Evolutionary conservation across 306 rosid species (phyloP).

Genomic region (Betula pendula): DNA sequence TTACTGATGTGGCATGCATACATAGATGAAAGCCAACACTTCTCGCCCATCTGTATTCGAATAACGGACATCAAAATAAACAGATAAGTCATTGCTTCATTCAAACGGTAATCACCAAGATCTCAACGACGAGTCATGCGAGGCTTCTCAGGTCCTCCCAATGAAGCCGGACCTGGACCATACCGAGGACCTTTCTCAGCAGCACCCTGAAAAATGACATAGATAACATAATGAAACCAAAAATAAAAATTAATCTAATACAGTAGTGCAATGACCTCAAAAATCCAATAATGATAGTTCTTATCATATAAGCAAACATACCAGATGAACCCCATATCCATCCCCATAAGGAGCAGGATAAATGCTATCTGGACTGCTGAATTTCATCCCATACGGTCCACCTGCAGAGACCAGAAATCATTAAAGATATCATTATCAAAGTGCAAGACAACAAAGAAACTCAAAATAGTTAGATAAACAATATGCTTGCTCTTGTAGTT

Average conservation of each 20-base stretch:
- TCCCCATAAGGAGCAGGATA: constrained; percentile 60
- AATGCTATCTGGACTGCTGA: constrained; percentile 52
- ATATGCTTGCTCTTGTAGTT: neutral
- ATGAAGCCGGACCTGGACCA: constrained; percentile 57
- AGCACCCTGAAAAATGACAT: constrained; percentile 52
- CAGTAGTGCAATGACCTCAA: neutral
- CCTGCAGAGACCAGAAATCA: constrained; percentile 49
- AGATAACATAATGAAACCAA: constrained; percentile 13
- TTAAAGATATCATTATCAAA: neutral
- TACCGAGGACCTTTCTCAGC: constrained; percentile 59
- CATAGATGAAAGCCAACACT: constrained; percentile 44
- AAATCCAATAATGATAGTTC: neutral
- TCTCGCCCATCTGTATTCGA: constrained; percentile 30
- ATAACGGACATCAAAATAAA: constrained; percentile 33
- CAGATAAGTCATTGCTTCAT: constrained; percentile 31
- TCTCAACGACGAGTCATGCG: constrained; percentile 67
- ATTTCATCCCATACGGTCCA: constrained; percentile 66
- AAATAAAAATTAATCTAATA: neutral
- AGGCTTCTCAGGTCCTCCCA: constrained; percentile 73
- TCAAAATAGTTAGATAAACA: neutral
- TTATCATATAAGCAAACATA: constrained; percentile 29
- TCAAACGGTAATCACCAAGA: constrained; percentile 29
- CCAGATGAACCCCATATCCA: constrained; percentile 70
- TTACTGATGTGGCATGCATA: constrained; percentile 44
- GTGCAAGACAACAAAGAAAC: constrained; percentile 3